These are phyloP conservation scores for Ephemerocybe angulata DNA, from an alignment of 768 basidiomycete species.

Conservation along the genomic window DNA sequence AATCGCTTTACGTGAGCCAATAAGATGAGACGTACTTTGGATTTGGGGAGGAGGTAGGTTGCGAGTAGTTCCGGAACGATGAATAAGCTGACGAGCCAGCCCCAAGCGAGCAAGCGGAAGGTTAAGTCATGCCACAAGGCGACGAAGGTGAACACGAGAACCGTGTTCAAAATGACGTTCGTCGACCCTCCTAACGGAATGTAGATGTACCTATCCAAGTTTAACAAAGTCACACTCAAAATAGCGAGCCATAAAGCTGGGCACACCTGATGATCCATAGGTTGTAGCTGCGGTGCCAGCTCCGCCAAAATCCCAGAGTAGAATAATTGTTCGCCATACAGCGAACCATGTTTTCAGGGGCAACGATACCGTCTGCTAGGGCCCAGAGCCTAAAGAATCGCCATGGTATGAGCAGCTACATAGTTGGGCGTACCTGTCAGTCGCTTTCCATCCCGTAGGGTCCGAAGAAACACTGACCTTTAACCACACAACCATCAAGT, in stretches of 20 bases:
- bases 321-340: slow-evolving; percentile 99
- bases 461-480: slow-evolving; percentile 54
- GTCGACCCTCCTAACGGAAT: slow-evolving; percentile 80
- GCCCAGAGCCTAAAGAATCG: slow-evolving; percentile 97
- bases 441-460: background rate
- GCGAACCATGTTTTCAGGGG: slow-evolving; percentile 98
- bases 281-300: slow-evolving; percentile 96
- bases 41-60: slow-evolving; percentile 52
- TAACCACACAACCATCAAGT: slow-evolving; percentile 91
- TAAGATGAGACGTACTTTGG: slow-evolving; percentile 46
- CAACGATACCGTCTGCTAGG: slow-evolving; percentile 80
- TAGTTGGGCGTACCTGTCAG: background rate
- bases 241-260: background rate
- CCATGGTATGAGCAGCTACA: slow-evolving; percentile 89
- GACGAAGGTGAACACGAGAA: slow-evolving; percentile 91
- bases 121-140: slow-evolving; percentile 97
- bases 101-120: slow-evolving; percentile 86
- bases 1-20: background rate
- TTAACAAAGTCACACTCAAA: background rate
- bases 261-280: slow-evolving; percentile 88
- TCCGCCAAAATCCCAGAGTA: slow-evolving; percentile 87
- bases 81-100: slow-evolving; percentile 92
- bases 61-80: slow-evolving; percentile 81
- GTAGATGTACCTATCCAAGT: slow-evolving; percentile 76
- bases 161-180: slow-evolving; percentile 53